Conservation (phyloP, 257 asterid genomes). For the Anisodus acutangulus region DNA sequence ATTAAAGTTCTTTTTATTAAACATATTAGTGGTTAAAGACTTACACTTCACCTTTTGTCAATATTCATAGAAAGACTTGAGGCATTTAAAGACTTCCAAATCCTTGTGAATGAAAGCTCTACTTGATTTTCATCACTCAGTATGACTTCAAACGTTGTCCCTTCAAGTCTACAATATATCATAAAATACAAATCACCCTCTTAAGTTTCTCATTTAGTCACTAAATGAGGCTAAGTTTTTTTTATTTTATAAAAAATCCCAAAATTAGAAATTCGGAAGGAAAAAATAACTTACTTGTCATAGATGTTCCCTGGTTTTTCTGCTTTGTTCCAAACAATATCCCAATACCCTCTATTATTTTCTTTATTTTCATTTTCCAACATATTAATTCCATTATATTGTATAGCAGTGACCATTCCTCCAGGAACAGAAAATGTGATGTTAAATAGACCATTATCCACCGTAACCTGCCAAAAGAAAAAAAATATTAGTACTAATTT, state of each 20-base stretch:
- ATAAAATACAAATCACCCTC: not conserved
- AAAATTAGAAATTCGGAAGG: not conserved
- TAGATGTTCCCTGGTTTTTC: slow-evolving; percentile 33
- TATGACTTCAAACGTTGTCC: slow-evolving; percentile 48
- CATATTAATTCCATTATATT: slow-evolving; percentile 68
- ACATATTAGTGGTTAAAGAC: not conserved
- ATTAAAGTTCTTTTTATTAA: not conserved
- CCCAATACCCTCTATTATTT: slow-evolving; percentile 88
- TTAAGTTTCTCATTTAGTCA: not conserved
- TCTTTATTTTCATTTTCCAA: slow-evolving; percentile 49
- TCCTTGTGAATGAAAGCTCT: slow-evolving; percentile 69
- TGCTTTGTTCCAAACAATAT: slow-evolving; percentile 66
- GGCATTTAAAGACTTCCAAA: slow-evolving; percentile 40
- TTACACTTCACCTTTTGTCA: slow-evolving; percentile 78
- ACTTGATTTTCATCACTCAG: slow-evolving; percentile 60
- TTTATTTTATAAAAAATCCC: too few relatives aligned
- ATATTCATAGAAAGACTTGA: slow-evolving; percentile 60
- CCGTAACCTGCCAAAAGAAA: slow-evolving; percentile 46
- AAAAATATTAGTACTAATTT: not conserved
- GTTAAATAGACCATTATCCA: slow-evolving; percentile 68
- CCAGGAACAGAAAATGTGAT: slow-evolving; percentile 63
- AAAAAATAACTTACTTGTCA: slow-evolving; percentile 54
- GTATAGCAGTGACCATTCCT: slow-evolving; percentile 59
- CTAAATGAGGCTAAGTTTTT: not conserved
- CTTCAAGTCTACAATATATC: slow-evolving; percentile 55